These are phyloP conservation scores for Ophiostoma ulmi DNA, from an alignment of 2,329 filamentous ascomycete species.

Conservation along the genomic window DNA sequence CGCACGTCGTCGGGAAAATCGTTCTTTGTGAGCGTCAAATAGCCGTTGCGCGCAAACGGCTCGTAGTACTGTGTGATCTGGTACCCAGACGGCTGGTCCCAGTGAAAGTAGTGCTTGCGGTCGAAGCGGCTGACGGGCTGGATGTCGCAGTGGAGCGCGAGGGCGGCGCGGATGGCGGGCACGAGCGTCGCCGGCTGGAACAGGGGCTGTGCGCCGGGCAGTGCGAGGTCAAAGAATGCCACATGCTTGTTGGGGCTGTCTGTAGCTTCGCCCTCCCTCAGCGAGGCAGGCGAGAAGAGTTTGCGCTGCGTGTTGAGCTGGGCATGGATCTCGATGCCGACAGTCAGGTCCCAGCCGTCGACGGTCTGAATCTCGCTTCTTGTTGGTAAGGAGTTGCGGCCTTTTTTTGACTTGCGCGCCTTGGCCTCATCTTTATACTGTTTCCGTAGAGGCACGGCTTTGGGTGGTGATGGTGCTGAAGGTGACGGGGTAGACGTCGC, in stretches of 20 bases:
- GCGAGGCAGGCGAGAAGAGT: slow-evolving; percentile 71
- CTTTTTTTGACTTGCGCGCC: slow-evolving; percentile 40
- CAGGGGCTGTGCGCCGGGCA: slow-evolving; percentile 80
- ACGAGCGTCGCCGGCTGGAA: slow-evolving; percentile 81
- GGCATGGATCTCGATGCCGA: slow-evolving; percentile 95
- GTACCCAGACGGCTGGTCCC: slow-evolving; percentile 93
- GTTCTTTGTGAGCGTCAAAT: slow-evolving; percentile 52
- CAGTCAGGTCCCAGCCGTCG: slow-evolving; percentile 81
- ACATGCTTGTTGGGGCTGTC: slow-evolving; percentile 78
- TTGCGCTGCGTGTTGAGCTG: slow-evolving; percentile 86
- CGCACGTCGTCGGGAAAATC: slow-evolving; percentile 73
- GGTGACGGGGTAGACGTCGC: not conserved
- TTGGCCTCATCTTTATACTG: slow-evolving; percentile 64
- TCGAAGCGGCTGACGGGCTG: slow-evolving; percentile 79
- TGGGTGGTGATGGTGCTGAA: not conserved
- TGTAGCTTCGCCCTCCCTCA: slow-evolving; percentile 37
- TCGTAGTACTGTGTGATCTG: slow-evolving; percentile 96
- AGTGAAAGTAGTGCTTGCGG: slow-evolving; percentile 98
- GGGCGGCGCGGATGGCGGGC: slow-evolving; percentile 82
- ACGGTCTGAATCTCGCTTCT: slow-evolving; percentile 45
- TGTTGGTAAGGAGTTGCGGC: slow-evolving; percentile 27
- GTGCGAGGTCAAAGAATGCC: slow-evolving; percentile 79
- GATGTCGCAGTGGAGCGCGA: slow-evolving; percentile 75
- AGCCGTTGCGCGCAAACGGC: slow-evolving; percentile 64
- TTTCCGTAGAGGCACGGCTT: slow-evolving; percentile 57